Evolutionary conservation across 73 alveolate species (phyloP).

Genomic region (Paramecium pentaurelia): DNA sequence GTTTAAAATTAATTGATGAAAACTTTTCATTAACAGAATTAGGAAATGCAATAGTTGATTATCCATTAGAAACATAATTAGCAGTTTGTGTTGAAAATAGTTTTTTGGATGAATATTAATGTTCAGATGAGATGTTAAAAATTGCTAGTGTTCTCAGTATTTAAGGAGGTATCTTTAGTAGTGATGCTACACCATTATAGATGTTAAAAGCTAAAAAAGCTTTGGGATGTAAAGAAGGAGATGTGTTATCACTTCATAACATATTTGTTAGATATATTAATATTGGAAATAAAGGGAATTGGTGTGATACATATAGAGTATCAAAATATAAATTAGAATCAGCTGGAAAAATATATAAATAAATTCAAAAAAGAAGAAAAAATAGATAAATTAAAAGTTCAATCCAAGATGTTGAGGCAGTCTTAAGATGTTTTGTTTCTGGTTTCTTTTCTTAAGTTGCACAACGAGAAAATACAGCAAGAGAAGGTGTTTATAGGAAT

Average conservation of each 20-base stretch:
- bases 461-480: slow-evolving; percentile 64
- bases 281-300: slow-evolving; percentile 74
- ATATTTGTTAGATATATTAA: slow-evolving; percentile 73
- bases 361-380: slow-evolving; percentile 74
- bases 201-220: slow-evolving; percentile 88
- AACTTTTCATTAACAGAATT: slow-evolving; percentile 3
- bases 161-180: slow-evolving; percentile 51
- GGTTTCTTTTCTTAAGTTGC: slow-evolving; percentile 95
- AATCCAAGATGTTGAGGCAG: slow-evolving; percentile 91
- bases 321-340: slow-evolving; percentile 58
- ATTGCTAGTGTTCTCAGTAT: slow-evolving; percentile 85
- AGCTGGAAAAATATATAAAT: slow-evolving; percentile 76
- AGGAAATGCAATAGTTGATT: slow-evolving; percentile 72
- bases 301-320: slow-evolving; percentile 76
- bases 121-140: slow-evolving; percentile 88
- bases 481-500: slow-evolving; percentile 88
- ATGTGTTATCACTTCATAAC: slow-evolving; percentile 87
- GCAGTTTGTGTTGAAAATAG: slow-evolving; percentile 83
- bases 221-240: slow-evolving; percentile 94
- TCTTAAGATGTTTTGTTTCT: slow-evolving; percentile 87
- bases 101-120: slow-evolving; percentile 85
- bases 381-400: slow-evolving; percentile 72
- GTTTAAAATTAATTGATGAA: not conserved
- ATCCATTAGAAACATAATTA: slow-evolving; percentile 90
- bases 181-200: slow-evolving; percentile 76